phyloP scores from a whole-genome alignment of 257 asterid species.

The Fraxinus excelsior region DNA sequence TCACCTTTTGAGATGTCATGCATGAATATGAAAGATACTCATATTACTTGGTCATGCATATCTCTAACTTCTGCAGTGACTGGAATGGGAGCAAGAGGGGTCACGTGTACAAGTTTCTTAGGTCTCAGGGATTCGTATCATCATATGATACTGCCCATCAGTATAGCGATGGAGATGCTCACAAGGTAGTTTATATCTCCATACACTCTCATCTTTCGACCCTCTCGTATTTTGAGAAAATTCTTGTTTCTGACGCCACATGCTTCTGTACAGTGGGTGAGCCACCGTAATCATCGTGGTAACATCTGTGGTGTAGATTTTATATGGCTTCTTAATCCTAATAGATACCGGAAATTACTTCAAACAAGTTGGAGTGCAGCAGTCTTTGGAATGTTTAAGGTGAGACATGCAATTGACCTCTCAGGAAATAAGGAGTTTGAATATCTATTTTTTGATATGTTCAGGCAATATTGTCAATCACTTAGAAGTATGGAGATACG shows the following conservation, averaged over 20 bases:
- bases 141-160: constrained; percentile 97
- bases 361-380: constrained; percentile 98
- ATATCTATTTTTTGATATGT: constrained; percentile 11
- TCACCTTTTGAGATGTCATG: background rate
- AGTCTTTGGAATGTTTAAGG: constrained; percentile 96
- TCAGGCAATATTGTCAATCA: background rate
- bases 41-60: background rate
- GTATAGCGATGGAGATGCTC: constrained; percentile 96
- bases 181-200: constrained; percentile 53
- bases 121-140: constrained; percentile 96
- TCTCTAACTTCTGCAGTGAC: constrained; percentile 54
- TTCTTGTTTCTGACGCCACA: constrained; percentile 29
- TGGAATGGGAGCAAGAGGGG: constrained; percentile 99
- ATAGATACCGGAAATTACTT: constrained; percentile 77
- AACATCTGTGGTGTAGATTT: constrained; percentile 98
- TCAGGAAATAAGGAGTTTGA: too few relatives aligned
- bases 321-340: constrained; percentile 99
- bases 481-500: background rate
- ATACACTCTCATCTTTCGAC: constrained; percentile 4
- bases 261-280: constrained; percentile 73
- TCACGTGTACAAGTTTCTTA: constrained; percentile 85
- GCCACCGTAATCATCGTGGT: constrained; percentile 98
- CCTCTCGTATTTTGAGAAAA: background rate
- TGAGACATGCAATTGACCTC: constrained; percentile 25
- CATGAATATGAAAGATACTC: constrained; percentile 16